Base-by-base conservation (phyloP, 495 filamentous ascomycete genomes). In the Elasticomyces elasticus region DNA sequence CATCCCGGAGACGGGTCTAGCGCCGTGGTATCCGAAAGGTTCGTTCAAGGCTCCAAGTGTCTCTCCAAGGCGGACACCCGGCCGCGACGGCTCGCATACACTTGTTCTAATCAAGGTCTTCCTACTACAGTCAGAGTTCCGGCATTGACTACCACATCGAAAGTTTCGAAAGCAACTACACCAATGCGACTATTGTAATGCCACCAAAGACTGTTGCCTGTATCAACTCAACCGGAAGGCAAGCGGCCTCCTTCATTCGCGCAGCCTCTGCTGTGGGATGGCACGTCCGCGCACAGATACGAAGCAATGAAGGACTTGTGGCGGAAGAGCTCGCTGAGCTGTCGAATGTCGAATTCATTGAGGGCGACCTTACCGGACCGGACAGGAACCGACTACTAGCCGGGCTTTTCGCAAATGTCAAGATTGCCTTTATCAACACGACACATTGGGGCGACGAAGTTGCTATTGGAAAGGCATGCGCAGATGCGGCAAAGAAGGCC, bases 371-470 rank as follows among this genome's bases (percentile, higher is more conserved):
- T n/a, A 28, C 55, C 20, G 54, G 59, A 25, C 49, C 58, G 12
- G 84, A 90, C 64, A 79, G 84, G 47, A 76, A 77, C 56, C 64
- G 69, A 3, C 71, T 98, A 48, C 84, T 98, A 66, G 75, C 77
- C 25, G 69, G 80, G 23, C 77, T 98, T 12, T 98, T 97, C 74
- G 67, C 74, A 11, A 87, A 86, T 59, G 87, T 87, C 20, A 81
- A 90, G 53, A 74, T 90, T 33, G 92, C 92, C 52, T 98, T 96
- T 69, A 89, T 97, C 75, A 98, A 98, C 71, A 98, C 92, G 26
- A 91, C 89, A n/a, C 94, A 91, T 55, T 91, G 90, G 73, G 94
- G 92, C 28, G 89, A 97, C 65, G 92, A 98, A 74, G 77, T 89
- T 41, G 82, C 80, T 10, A 91, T 95, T 57, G 92, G 92, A 31